These are phyloP conservation scores for Dioscorea dumetorum DNA, from an alignment of 106 monocot species.

Conservation along the genomic window DNA sequence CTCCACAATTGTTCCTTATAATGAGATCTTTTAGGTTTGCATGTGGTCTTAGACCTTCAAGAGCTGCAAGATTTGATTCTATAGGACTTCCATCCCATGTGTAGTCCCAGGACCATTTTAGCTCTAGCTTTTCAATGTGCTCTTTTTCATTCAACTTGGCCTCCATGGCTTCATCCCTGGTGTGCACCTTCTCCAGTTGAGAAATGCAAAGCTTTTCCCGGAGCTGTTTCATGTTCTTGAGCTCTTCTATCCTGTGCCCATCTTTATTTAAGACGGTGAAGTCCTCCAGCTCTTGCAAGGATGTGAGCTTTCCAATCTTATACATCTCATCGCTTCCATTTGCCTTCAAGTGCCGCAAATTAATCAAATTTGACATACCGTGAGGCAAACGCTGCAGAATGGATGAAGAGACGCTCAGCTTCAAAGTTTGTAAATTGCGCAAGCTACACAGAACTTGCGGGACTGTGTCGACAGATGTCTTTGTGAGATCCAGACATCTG, in stretches of 20 bases:
- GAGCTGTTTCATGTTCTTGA: not conserved
- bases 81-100: too few species aligned
- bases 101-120: not conserved
- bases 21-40: constrained; percentile 5
- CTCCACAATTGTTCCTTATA: not conserved
- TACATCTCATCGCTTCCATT: not conserved
- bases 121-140: not conserved
- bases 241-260: not conserved
- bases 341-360: not conserved
- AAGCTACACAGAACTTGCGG: not conserved
- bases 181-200: not conserved
- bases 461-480: not conserved
- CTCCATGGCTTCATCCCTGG: not conserved
- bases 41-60: constrained; percentile 20
- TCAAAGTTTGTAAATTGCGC: constrained; percentile 12
- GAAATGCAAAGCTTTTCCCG: not conserved
- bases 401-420: not conserved
- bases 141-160: not conserved
- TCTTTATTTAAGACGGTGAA: constrained; percentile 3
- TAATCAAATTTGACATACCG: not conserved
- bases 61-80: not conserved
- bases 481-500: not conserved
- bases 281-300: not conserved
- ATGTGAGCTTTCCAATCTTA: not conserved
- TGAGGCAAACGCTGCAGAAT: not conserved